phyloP scores from a whole-genome alignment of 2,329 filamentous ascomycete species.

The Colletotrichum godetiae region DNA sequence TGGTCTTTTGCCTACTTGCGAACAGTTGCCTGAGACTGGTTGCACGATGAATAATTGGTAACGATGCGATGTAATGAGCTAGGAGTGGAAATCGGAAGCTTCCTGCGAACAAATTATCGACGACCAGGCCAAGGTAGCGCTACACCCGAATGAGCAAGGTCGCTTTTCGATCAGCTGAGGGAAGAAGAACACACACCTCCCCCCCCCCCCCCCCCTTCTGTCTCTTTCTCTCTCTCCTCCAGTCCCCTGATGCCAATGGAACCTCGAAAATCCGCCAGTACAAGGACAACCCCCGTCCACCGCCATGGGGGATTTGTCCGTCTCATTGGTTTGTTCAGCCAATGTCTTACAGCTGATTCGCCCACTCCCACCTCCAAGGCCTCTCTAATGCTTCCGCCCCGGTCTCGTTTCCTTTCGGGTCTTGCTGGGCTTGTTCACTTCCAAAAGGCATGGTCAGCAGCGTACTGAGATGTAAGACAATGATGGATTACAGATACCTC shows the following conservation, averaged over 20 bases:
- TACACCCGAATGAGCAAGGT: slow-evolving; percentile 4
- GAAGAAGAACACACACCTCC: not conserved
- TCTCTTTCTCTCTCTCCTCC: not conserved
- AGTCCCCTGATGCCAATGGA: too few species aligned
- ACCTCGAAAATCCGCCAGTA: too few species aligned
- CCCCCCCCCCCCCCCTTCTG: not conserved
- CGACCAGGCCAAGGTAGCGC: not conserved
- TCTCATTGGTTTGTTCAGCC: slow-evolving; percentile 18
- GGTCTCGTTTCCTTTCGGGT: slow-evolving; percentile 1
- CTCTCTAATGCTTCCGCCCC: not conserved
- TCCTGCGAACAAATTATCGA: not conserved
- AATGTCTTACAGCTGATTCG: slow-evolving; percentile 32
- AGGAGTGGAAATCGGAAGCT: slow-evolving; percentile 9
- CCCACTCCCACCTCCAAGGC: not conserved
- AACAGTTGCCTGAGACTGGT: not conserved
- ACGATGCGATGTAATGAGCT: not conserved
- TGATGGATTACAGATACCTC: not conserved
- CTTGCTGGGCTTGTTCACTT: not conserved
- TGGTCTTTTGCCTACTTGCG: not conserved
- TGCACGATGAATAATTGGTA: not conserved
- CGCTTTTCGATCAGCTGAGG: not conserved
- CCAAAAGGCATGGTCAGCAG: not conserved
- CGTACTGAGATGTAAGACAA: not conserved
- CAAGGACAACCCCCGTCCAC: not conserved
- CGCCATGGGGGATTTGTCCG: not conserved